Evolutionary conservation across 2,329 filamentous ascomycete genomes (phyloP), one percentile per base, ranked within the genome.

Genomic region (Fragosphaeria purpurea): DNA sequence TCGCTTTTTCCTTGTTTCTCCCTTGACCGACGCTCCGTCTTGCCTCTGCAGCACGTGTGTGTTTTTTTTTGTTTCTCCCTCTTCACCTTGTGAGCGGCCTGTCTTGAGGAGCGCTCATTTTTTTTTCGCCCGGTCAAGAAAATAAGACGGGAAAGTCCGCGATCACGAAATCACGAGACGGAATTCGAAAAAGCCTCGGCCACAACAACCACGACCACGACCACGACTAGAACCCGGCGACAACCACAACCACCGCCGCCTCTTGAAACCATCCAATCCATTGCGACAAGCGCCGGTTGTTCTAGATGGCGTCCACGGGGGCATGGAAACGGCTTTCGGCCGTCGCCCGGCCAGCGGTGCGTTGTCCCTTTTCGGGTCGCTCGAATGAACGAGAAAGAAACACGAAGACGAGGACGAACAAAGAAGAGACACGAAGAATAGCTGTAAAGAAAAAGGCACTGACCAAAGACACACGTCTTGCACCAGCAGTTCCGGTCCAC

Each of bases 401-500:
- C 22, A 22, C 22, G 22, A 22, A 22, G 22, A 22, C 22, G 22
- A 22, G 22, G 22, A 22, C 22, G 22, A 22, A 22, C 22, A 22
- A 22, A 22, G 22, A 22, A 22, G 22, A 22, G 22, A 22, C 22
- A 22, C 22, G 22, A 22, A 22, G 22, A 22, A 22, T 22, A 22
- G 22, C 22, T 22, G 22, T 22, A 22, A 22, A 22, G 22, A 22
- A 22, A 22, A 22, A 22, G 22, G 22, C 22, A 22, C 22, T 22
- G 22, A 22, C 22, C 22, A 22, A 22, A 22, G 22, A 22, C 22
- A 46, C 50, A 35, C n/a, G 30, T 51, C 40, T 39, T 37, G 38
- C 13, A 12, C 34, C 11, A 37, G 33, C 32, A 54, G 34, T 51
- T 47, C 46, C 38, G 52, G 50, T 46, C 52, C 11, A 48, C 77